Base-by-base conservation (phyloP, 1,139 yeast genomes). In the Yamadazyma songkhlaensis region DNA sequence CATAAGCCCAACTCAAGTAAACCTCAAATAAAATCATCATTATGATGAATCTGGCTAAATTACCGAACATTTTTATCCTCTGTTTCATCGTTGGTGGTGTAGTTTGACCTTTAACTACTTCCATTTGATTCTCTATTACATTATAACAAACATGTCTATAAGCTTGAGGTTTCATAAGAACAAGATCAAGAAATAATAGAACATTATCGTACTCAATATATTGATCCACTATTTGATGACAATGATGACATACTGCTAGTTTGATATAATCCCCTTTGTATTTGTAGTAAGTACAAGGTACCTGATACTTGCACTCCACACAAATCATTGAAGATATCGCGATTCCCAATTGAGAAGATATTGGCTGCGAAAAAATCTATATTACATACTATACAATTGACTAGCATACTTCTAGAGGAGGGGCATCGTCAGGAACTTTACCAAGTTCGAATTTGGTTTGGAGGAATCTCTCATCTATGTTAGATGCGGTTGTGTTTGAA, bases 201-300 rank as follows among this genome's bases (percentile, higher is more conserved):
- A 90, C 95, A 38, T 80, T 77, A 57, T 92, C 99, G 48, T 81
- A 84, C 55, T 92, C 99, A 29, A 92, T 84, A 60, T 94, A 92
- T 56, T 85, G 84, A 60, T 92, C 99, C 2, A 92, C 95, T 12
- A 86, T 79, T 38, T 72, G 67, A 31, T 77, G 73, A 57, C 99
- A 92, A 21, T 64, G 58, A 1, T 79, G 68, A 51, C 99, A 92
- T 31, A 83, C 81, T 0, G 96, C 83, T 35, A 89, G 72, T 46
- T 85, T 79, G 36, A 90, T 86, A 50, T 89, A 90, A 34, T 83
- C 81, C 39, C 84, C 82, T 31, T 92, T 78, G 60, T 86, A 89
- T 45, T 72, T 73, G 17, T 84, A 81, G 61, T 77, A 90, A 29
- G 90, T 72, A 2, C 83, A 70, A 11, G 70, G 66, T 27, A 84